These are phyloP conservation scores for Isabelozyma pseudorhagii DNA, from an alignment of 805 yeast genomes.

Conservation along the genomic window DNA sequence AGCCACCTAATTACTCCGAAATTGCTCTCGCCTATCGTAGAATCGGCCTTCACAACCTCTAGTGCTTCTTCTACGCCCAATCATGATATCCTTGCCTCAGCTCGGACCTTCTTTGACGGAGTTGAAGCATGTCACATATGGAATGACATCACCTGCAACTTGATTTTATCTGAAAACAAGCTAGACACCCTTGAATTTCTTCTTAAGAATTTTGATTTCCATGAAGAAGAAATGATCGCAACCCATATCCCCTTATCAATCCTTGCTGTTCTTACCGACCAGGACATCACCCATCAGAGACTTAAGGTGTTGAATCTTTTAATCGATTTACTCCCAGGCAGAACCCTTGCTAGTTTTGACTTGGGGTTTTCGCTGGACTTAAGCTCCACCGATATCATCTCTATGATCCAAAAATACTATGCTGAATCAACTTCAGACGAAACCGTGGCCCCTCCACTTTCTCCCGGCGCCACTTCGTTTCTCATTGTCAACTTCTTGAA, in stretches of 20 bases:
- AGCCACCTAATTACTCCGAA: constrained; percentile 72
- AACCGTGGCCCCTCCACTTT: constrained; percentile 10
- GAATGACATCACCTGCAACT: constrained; percentile 50
- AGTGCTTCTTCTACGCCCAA: constrained; percentile 2
- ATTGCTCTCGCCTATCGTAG: constrained; percentile 63
- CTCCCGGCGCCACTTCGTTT: constrained; percentile 10
- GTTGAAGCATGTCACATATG: constrained; percentile 81
- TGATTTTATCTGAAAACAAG: constrained; percentile 32
- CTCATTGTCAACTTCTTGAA: constrained; percentile 16
- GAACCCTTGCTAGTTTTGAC: constrained; percentile 40
- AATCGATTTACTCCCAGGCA: constrained; percentile 56
- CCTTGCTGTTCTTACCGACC: constrained; percentile 39
- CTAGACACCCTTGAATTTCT: constrained; percentile 57
- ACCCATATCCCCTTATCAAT: constrained; percentile 74
- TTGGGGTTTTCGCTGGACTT: not conserved
- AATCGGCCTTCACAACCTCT: constrained; percentile 36
- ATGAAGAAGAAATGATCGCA: constrained; percentile 82
- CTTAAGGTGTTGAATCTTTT: constrained; percentile 40
- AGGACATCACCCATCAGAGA: constrained; percentile 23
- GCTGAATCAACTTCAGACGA: constrained; percentile 3
- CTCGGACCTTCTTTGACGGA: constrained; percentile 75
- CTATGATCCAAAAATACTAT: constrained; percentile 2
- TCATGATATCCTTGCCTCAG: constrained; percentile 46
- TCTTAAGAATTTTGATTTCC: constrained; percentile 62
- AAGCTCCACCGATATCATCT: not conserved